A percentile compares a stretch with the other conserved stretches of the same genome.
These are phyloP conservation scores for Terana coerulea DNA, from an alignment of 768 basidiomycete species.

Conservation along the genomic window DNA sequence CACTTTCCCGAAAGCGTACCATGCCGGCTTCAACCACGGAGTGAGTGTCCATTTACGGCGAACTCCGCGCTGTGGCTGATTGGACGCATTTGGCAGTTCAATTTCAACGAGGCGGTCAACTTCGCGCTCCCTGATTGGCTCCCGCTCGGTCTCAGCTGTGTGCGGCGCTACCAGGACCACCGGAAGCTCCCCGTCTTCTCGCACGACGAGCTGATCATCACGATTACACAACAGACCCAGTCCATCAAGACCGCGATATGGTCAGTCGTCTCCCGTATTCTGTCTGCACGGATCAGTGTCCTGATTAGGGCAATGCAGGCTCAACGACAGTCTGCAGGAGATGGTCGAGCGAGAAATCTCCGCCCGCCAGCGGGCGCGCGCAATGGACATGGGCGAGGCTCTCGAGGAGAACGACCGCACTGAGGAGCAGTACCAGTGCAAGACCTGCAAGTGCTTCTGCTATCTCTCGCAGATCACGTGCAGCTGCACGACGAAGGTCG, in stretches of 20 bases:
- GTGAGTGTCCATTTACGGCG: constrained; percentile 43
- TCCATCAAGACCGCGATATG: constrained; percentile 92
- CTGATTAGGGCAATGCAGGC: constrained; percentile 44
- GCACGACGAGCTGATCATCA: constrained; percentile 94
- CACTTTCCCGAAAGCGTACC: constrained; percentile 97
- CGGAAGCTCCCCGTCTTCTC: constrained; percentile 95
- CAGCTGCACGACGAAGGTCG: constrained; percentile 70
- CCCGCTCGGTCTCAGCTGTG: constrained; percentile 80
- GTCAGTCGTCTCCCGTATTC: constrained; percentile 36
- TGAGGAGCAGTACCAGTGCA: constrained; percentile 96
- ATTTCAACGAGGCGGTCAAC: constrained; percentile 99
- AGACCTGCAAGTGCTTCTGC: constrained; percentile 88
- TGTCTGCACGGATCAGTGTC: constrained; percentile 6
- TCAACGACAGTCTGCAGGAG: constrained; percentile 77
- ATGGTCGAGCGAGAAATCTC: constrained; percentile 85
- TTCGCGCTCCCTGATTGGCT: constrained; percentile 98
- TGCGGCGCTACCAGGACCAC: constrained; percentile 85
- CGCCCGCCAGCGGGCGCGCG: constrained; percentile 60
- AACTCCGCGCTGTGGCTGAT: constrained; percentile 7
- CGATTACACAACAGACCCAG: constrained; percentile 94
- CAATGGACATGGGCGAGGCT: constrained; percentile 57
- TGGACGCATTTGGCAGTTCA: constrained; percentile 52
- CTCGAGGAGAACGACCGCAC: constrained; percentile 76
- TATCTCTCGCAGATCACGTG: constrained; percentile 93
- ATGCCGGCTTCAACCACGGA: constrained; percentile 97